Evolutionary conservation across 2,329 filamentous ascomycete genomes (phyloP).

Genomic region (Colletotrichum paranaense): DNA sequence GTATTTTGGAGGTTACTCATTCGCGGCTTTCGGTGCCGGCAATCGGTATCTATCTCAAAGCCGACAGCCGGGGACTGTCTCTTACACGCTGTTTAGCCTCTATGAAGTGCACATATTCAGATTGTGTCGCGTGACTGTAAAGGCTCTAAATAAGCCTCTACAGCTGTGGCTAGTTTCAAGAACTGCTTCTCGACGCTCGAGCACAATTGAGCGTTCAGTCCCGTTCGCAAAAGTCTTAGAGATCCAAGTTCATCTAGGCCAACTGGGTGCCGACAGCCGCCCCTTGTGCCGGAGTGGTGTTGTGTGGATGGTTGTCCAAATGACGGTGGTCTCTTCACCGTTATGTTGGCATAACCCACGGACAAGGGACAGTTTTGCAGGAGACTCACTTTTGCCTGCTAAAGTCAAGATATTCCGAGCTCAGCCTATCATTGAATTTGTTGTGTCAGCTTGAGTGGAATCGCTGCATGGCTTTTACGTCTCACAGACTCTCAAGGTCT

Average conservation of each 20-base stretch:
- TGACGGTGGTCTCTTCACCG: background rate
- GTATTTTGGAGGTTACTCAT: background rate
- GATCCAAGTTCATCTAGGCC: background rate
- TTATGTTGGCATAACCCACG: background rate
- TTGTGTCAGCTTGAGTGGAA: background rate
- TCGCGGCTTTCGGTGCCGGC: background rate
- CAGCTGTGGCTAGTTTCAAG: background rate
- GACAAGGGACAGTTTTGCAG: background rate
- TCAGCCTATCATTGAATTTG: background rate
- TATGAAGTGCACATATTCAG: background rate
- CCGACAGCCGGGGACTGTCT: background rate
- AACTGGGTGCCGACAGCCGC: background rate
- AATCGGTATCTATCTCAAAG: background rate
- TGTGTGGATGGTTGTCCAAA: background rate
- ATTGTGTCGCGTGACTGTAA: no score
- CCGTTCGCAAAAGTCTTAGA: background rate
- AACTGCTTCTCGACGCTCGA: background rate
- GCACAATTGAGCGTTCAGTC: background rate
- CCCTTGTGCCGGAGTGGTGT: background rate
- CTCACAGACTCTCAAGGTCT: no score
- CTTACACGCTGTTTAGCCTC: background rate
- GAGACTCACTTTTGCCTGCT: background rate
- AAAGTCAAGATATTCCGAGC: background rate
- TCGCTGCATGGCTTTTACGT: background rate
- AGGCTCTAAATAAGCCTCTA: background rate